Percentiles rank a stretch among this genome's conserved stretches.
Conservation (phyloP, 805 yeast species). For the Pichia californica region DNA sequence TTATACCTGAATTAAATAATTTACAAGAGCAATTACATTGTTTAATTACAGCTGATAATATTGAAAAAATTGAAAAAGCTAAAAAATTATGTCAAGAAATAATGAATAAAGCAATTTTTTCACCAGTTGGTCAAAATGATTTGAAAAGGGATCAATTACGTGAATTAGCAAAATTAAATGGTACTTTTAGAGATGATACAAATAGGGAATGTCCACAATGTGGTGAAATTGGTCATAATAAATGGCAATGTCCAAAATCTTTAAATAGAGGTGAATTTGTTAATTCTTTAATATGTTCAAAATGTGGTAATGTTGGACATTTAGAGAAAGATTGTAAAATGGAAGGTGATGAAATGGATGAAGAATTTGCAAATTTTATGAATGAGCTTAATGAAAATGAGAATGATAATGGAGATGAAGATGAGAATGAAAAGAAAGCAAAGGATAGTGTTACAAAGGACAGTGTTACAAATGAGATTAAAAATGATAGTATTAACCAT, state of each 20-base stretch:
- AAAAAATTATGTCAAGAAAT: constrained; percentile 66
- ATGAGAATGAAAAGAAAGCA: background rate
- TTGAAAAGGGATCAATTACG: constrained; percentile 84
- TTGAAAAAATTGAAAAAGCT: constrained; percentile 70
- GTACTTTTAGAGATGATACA: constrained; percentile 75
- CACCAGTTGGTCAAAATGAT: constrained; percentile 93
- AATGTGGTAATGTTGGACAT: constrained; percentile 82
- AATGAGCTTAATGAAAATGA: constrained; percentile 36
- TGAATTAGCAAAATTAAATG: constrained; percentile 89
- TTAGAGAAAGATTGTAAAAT: constrained; percentile 78
- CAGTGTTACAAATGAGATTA: no score
- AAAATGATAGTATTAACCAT: no score
- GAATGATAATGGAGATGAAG: constrained; percentile 7
- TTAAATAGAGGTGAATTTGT: constrained; percentile 35
- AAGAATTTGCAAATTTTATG: constrained; percentile 47
- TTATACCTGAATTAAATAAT: constrained; percentile 44
- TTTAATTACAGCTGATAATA: constrained; percentile 74
- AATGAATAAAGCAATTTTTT: constrained; percentile 73
- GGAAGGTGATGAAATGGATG: constrained; percentile 32
- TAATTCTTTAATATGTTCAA: constrained; percentile 54
- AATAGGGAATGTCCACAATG: constrained; percentile 58
- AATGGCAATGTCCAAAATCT: constrained; percentile 60
- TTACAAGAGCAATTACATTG: constrained; percentile 86
- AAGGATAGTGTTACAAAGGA: background rate
- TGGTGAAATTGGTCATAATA: constrained; percentile 59